A percentile compares a stretch with the other conserved stretches of the same genome.
Conservation (phyloP, 345 rosid genomes). For the Rhodamnia argentea region DNA sequence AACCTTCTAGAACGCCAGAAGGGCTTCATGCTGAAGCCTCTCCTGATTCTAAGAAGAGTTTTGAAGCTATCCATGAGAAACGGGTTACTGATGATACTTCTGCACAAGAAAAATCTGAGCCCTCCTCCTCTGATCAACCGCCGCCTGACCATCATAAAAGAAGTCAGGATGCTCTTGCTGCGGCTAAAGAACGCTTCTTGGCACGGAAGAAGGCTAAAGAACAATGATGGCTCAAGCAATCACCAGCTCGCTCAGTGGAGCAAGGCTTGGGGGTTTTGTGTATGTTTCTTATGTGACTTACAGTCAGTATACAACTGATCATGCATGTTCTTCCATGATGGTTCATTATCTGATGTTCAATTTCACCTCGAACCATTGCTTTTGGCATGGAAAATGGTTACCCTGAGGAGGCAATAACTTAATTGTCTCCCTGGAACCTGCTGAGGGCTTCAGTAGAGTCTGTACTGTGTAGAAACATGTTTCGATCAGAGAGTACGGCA, state of each 20-base stretch:
- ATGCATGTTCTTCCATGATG: not conserved
- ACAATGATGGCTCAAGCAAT: slow-evolving; percentile 7
- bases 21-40: slow-evolving; percentile 12
- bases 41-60: slow-evolving; percentile 5
- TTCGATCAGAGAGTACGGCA: not conserved
- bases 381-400: not conserved
- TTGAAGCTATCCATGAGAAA: slow-evolving; percentile 19
- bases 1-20: slow-evolving; percentile 13
- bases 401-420: not conserved
- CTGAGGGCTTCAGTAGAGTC: not conserved
- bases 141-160: slow-evolving; percentile 51
- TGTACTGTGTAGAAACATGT: not conserved
- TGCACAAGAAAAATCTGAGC: slow-evolving; percentile 15
- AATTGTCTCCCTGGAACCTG: not conserved
- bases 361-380: not conserved
- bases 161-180: slow-evolving; percentile 52
- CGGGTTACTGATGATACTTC: slow-evolving; percentile 8
- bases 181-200: slow-evolving; percentile 73
- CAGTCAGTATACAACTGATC: not conserved
- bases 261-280: not conserved
- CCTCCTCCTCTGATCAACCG: slow-evolving; percentile 23
- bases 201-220: slow-evolving; percentile 66
- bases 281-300: not conserved
- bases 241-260: not conserved
- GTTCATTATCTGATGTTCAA: not conserved